Percentiles rank a stretch among this genome's conserved stretches.
Conservation (phyloP, 257 asterid genomes). For the Nicotiana tomentosiformis region DNA sequence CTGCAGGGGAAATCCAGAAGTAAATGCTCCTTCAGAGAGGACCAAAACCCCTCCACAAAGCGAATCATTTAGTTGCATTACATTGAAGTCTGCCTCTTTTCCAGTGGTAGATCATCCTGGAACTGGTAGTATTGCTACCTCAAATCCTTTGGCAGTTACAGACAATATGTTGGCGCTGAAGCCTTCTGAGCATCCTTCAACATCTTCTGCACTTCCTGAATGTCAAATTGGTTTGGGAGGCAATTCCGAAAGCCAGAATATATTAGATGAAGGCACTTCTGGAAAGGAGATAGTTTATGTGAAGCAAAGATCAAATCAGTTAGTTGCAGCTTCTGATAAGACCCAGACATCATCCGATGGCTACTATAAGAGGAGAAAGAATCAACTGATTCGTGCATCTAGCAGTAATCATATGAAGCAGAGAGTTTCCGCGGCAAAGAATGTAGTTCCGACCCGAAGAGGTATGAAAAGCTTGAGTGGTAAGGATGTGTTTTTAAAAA, state of each 20-base stretch:
- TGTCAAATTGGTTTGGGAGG: slow-evolving; percentile 34
- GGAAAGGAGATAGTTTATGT: slow-evolving; percentile 49
- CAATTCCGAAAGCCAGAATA: slow-evolving; percentile 36
- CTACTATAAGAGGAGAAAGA: slow-evolving; percentile 72
- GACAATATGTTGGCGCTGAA: slow-evolving; percentile 2
- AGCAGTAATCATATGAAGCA: slow-evolving; percentile 33
- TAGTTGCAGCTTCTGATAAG: slow-evolving; percentile 72
- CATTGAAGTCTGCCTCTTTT: slow-evolving; percentile 17
- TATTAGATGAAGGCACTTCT: slow-evolving; percentile 32
- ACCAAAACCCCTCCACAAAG: slow-evolving; percentile 25
- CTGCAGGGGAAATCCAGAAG: slow-evolving; percentile 21
- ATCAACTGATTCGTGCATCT: slow-evolving; percentile 78
- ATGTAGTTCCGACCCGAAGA: slow-evolving; percentile 14
- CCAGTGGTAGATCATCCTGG: slow-evolving; percentile 26
- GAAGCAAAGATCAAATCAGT: slow-evolving; percentile 70
- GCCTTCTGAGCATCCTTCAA: slow-evolving; percentile 23
- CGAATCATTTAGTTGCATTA: slow-evolving; percentile 25
- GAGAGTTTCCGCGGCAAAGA: slow-evolving; percentile 22
- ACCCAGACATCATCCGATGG: slow-evolving; percentile 47
- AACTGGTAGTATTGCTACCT: slow-evolving; percentile 19
- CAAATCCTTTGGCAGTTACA: slow-evolving; percentile 22
- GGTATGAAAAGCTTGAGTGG: slow-evolving; percentile 40
- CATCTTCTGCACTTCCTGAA: slow-evolving; percentile 30
- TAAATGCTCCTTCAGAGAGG: slow-evolving; percentile 29
- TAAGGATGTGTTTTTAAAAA: slow-evolving; percentile 13